Percentiles rank a stretch among this genome's conserved stretches.
Conservation (phyloP, 2,329 filamentous ascomycete species). For the Bertia moriformis region DNA sequence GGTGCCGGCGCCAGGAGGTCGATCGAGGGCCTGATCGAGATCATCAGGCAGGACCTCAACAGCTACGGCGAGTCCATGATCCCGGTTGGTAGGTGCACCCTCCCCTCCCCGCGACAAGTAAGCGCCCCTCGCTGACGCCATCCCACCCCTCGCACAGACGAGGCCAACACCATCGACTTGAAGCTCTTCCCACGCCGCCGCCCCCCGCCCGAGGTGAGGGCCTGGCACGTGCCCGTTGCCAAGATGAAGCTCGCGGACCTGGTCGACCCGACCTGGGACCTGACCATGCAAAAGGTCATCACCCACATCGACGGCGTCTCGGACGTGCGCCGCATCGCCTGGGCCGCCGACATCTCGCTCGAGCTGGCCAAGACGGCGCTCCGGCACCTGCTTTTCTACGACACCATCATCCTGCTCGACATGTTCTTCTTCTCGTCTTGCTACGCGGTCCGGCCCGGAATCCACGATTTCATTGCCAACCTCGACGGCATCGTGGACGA, state of each 20-base stretch:
- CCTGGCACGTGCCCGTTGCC: conserved; percentile 79
- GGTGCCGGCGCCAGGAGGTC: conserved; percentile 41
- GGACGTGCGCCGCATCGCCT: conserved; percentile 74
- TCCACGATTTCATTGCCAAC: conserved; percentile 68
- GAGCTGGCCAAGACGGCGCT: conserved; percentile 75
- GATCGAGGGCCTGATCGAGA: conserved; percentile 74
- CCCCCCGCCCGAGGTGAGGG: conserved; percentile 61
- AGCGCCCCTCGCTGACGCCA: conserved; percentile 3
- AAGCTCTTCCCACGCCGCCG: conserved; percentile 80
- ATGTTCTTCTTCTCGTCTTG: conserved; percentile 89
- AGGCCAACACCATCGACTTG: conserved; percentile 88
- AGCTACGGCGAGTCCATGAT: conserved; percentile 99
- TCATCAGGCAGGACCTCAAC: conserved; percentile 74
- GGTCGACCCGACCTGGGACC: conserved; percentile 56
- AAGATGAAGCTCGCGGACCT: conserved; percentile 51
- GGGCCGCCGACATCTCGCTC: conserved; percentile 72
- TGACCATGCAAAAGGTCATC: conserved; percentile 67
- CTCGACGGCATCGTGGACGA: conserved; percentile 65
- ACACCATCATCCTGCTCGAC: conserved; percentile 77
- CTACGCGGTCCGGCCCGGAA: conserved; percentile 68
- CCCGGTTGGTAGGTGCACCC: conserved; percentile 56
- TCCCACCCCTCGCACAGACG: conserved; percentile 49
- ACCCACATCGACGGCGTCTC: conserved; percentile 81
- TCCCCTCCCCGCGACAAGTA: conserved; percentile 2
- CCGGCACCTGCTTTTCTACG: conserved; percentile 83